Evolutionary conservation across 768 basidiomycete genomes (phyloP).

Genomic region (Exidia glandulosa): DNA sequence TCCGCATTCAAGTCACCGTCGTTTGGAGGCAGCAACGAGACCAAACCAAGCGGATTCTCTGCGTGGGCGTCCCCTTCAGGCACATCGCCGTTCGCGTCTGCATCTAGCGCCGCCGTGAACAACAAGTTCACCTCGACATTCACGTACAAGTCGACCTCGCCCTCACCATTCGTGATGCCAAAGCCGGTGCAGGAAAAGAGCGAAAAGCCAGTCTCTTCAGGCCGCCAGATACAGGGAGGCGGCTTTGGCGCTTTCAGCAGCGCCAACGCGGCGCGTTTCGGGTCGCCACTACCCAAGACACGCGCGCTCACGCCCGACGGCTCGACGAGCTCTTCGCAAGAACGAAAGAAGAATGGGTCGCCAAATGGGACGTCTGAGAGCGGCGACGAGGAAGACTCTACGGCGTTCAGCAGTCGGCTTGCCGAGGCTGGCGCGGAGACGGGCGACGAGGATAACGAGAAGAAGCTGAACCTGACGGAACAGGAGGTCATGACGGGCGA

Average conservation of each 20-base stretch:
- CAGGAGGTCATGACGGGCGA: conserved; percentile 73
- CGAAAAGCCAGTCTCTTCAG: neutral
- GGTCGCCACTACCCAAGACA: neutral
- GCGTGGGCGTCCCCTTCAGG: neutral
- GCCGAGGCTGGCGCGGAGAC: too few species aligned
- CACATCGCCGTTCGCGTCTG: neutral
- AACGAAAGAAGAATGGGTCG: neutral
- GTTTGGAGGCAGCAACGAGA: neutral
- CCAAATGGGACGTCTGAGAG: too few species aligned
- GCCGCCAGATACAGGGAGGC: neutral
- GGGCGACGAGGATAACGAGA: conserved; percentile 27
- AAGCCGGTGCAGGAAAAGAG: neutral
- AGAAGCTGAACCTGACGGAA: conserved; percentile 44
- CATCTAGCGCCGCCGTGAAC: neutral
- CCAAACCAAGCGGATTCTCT: neutral
- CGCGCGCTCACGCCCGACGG: neutral
- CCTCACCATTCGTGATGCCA: neutral
- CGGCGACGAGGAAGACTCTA: neutral
- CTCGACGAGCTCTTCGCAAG: neutral
- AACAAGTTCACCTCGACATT: neutral
- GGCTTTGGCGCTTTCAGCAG: neutral
- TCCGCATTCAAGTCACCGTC: neutral
- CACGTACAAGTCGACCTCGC: neutral
- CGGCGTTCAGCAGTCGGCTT: too few species aligned
- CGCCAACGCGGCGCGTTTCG: neutral